Base-by-base conservation (phyloP, 2,329 filamentous ascomycete genomes). In the Talaromyces piceae region DNA sequence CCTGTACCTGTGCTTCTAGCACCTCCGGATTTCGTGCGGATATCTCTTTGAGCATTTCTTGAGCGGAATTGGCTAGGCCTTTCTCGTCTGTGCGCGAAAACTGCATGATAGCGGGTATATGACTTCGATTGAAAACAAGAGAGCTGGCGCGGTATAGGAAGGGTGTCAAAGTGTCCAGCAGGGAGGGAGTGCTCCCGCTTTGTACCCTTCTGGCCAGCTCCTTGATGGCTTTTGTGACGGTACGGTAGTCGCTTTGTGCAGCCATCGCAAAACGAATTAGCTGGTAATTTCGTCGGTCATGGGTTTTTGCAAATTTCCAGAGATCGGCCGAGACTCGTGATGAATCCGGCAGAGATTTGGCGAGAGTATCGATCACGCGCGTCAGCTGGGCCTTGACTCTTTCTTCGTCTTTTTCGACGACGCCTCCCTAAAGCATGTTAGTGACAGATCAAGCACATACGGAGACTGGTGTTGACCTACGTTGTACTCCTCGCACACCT, bases 91-190 rank as follows among this genome's bases (percentile, higher is more conserved):
- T 91, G 61, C 89, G 85, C 9, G 91, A 90, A 61, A 86, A 87
- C 52, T 90, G 85, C 74, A 97, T 88, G 56, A 97, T 91, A 0
- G 88, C 84, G 3, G 91, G 83, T 16, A 98, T 83, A 65, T 98
- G 91, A 65, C 91, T 97, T 63, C 88, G 84, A 72, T 96, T 98
- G 73, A 94, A 96, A 58, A 95, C 80, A 56, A 98, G 78, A 52
- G 88, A 84, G 28, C 88, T 86, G 50, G 85, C 85, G 41, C 89
- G 83, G 65, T 95, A 95, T 4, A 97, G 74, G 13, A 98, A 76
- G 4, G 90, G 87, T 5, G 85, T 80, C 23, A 98, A 67, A 0
- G 89, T 94, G 30, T 95, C 88, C 3, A 94, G 72, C 44, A 93
- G 76, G 25, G 56, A 80, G 69, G 49, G 79, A 77, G 43, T 84